Conservation (phyloP, 257 asterid genomes). For the Ophiorrhiza pumila region DNA sequence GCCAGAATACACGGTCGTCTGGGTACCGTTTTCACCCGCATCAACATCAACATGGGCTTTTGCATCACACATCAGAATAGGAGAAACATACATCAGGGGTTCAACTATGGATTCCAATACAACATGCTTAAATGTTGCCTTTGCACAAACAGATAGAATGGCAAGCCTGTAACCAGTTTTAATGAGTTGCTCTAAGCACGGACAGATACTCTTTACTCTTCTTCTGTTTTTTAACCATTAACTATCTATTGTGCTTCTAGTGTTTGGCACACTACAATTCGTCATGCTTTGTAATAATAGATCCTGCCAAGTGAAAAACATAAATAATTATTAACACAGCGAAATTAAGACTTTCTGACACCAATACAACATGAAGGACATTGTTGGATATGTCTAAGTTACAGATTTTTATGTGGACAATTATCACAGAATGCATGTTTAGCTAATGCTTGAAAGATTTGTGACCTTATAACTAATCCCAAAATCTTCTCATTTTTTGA, state of each 20-base stretch:
- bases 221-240: too few species aligned
- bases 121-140: not conserved
- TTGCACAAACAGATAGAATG: not conserved
- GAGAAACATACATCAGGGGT: too few species aligned
- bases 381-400: not conserved
- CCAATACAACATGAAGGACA: not conserved
- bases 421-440: not conserved
- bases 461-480: not conserved
- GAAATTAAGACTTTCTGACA: not conserved
- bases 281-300: slow-evolving; percentile 45
- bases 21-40: not conserved
- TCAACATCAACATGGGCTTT: not conserved
- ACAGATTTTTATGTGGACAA: not conserved
- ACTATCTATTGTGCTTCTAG: not conserved
- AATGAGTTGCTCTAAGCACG: not conserved
- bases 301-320: slow-evolving; percentile 37
- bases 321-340: not conserved
- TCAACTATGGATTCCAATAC: not conserved
- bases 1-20: too few species aligned
- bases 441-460: not conserved
- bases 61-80: too few species aligned
- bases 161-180: not conserved
- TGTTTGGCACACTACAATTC: slow-evolving; percentile 41
- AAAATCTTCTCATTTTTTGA: not conserved
- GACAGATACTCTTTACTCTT: not conserved